These are phyloP conservation scores for Magnolia changhungtana DNA, from an alignment of 164 flowering plant genomes.

Conservation along the genomic window DNA sequence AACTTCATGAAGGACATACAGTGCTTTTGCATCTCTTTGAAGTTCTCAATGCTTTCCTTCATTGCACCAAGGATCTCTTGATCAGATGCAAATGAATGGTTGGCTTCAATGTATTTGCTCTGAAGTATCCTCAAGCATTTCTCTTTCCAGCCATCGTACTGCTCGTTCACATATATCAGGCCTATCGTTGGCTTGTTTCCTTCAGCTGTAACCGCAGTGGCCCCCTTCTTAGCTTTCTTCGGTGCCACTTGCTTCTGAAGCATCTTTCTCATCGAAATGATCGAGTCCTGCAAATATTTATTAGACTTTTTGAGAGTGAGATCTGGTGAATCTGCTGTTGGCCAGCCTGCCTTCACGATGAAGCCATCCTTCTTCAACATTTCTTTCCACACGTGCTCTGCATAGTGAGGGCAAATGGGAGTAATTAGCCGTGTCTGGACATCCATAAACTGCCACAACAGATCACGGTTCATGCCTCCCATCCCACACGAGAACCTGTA, in stretches of 20 bases:
- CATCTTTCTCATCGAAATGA: conserved; percentile 69
- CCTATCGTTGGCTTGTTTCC: conserved; percentile 41
- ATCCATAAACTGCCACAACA: conserved; percentile 76
- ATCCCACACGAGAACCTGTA: conserved; percentile 79
- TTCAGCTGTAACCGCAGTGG: conserved; percentile 29
- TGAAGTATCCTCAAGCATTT: conserved; percentile 66
- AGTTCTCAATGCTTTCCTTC: conserved; percentile 40
- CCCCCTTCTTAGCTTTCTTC: conserved; percentile 60
- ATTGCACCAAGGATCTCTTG: conserved; percentile 54
- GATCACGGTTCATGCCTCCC: conserved; percentile 71
- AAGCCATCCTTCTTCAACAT: conserved; percentile 71
- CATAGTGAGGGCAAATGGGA: conserved; percentile 91
- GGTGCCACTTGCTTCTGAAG: conserved; percentile 64
- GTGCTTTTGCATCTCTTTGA: conserved; percentile 58
- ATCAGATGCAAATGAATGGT: conserved; percentile 58
- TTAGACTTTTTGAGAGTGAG: conserved; percentile 68
- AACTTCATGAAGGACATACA: conserved; percentile 90
- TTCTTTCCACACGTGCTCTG: conserved; percentile 74
- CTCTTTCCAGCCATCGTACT: conserved; percentile 84
- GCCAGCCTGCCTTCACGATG: conserved; percentile 82
- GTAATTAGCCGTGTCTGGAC: conserved; percentile 85
- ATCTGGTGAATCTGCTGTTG: conserved; percentile 56
- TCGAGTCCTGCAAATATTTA: conserved; percentile 73
- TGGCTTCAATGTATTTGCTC: conserved; percentile 39
- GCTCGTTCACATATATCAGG: conserved; percentile 71